Evolutionary conservation across 805 yeast genomes (phyloP), one percentile per base, ranked within the genome.

Genomic region (Clavispora vitiphila): DNA sequence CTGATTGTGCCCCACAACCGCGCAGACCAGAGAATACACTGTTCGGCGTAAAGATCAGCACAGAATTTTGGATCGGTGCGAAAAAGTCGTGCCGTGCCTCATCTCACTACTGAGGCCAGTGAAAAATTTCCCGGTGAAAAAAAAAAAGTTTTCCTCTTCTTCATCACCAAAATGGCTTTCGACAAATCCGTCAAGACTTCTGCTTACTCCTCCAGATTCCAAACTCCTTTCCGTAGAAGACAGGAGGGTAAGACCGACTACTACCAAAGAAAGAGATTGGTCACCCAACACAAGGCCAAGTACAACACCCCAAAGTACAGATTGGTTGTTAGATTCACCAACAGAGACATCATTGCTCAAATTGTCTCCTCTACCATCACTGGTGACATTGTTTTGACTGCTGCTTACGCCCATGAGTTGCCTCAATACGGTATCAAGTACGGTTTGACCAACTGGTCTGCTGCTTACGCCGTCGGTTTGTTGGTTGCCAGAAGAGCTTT

Each of bases 171-270:
- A 73, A 87, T 87, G 96, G 78, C 79, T 64, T 87, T 87, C 88
- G 73, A 72, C 64, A 79, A 77, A 67, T 42, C 53, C 44, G 64
- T 74, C 58, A 88, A 89, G 83, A 75, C 80, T 69, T 82, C 95
- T 67, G 91, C 97, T 60, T 93, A 93, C 91, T 87, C 81, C 81
- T 89, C 97, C 69, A 90, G 99, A 75, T 93, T 82, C 96, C 99
- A 93, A 81, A 93, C 99, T 73, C 97, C 98, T 58, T 93, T 90
- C 96, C 89, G 99, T 77, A 90, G 99, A 83, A 87, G 99, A 86
- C 87, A 95, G 74, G 97, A 93, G 80, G 99, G 99, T 80, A 93
- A 93, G 83, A 93, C 99, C 71, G 99, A 93, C 76, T 93, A 90
- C 95, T 93, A 90, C 83, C 96, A 93, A 75, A 90, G 99, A 84